Base-by-base conservation (phyloP, 371 early-diverging fungal genomes). In the Saksenaea oblongispora region DNA sequence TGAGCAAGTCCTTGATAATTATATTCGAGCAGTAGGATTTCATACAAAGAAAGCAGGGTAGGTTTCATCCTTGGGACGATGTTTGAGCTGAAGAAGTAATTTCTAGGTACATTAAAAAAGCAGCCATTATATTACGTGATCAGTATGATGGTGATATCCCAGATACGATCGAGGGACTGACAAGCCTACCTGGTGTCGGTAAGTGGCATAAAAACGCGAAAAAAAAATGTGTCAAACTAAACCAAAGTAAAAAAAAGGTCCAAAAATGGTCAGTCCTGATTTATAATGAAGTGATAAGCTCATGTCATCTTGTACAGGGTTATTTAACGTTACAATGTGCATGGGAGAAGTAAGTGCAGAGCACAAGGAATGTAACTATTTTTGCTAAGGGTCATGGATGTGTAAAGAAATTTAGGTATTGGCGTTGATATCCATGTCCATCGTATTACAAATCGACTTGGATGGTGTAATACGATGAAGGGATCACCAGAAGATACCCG, bases 391-490 rank as follows among this genome's bases (percentile, higher is more conserved):
- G n/a, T n/a, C n/a, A n/a, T n/a, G n/a, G n/a, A n/a, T n/a, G n/a
- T n/a, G n/a, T n/a, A 35, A 64, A 91, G 83, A 58, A 92, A 89
- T 64, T 70, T 84, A 13, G 99, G 99, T 1, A 98, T 99, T 74
- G 97, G 98, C 11, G 99, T 99, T n/a, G 99, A 99, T 78, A 93
- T 93, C 0, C 99, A 99, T 78, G 98, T 99, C 10, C 96, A 98
- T 78, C 88, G 99, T 36, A 98, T 99, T 35, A 66, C 88, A 24
- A 95, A 98, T 62, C 86, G 97, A 14, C 78, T 99, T 26, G 94
- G 94, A 2, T 96, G 98, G 94, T 89, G 90, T 14, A 82, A 85
- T 34, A 89, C 91, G 26, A 78, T 79, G 54, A 87, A 87, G 54
- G 79, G 71, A 59, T 73, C 79, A 56, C 98, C 93, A 11, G 98